A percentile compares a stretch with the other conserved stretches of the same genome.
Conservation (phyloP, 495 filamentous ascomycete species). For the Penicillium riverlandense region DNA sequence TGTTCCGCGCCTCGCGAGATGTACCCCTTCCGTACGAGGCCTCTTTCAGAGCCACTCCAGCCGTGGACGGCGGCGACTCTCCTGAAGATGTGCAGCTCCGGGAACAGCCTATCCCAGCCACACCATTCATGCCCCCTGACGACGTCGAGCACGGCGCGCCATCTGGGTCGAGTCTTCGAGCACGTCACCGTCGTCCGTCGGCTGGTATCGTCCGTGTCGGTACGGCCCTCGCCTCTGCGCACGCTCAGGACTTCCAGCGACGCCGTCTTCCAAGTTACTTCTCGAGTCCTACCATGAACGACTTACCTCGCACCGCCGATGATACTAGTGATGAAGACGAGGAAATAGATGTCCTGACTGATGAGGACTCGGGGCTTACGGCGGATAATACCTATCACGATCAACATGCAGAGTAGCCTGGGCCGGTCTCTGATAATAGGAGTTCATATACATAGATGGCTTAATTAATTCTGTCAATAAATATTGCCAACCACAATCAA, state of each 20-base stretch:
- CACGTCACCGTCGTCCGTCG: slow-evolving; percentile 19
- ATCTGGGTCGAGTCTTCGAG: slow-evolving; percentile 12
- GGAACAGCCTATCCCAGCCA: slow-evolving; percentile 1
- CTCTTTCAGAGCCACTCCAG: slow-evolving; percentile 17
- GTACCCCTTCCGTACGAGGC: slow-evolving; percentile 72
- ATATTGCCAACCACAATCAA: background rate
- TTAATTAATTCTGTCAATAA: slow-evolving; percentile 3
- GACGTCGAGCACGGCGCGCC: slow-evolving; percentile 28
- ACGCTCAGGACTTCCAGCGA: slow-evolving; percentile 83
- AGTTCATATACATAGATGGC: background rate
- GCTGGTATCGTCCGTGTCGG: slow-evolving; percentile 43
- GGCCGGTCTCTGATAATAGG: too few relatives aligned
- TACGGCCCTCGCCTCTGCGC: slow-evolving; percentile 61
- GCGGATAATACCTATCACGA: background rate
- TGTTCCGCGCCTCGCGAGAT: slow-evolving; percentile 77
- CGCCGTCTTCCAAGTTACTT: slow-evolving; percentile 44
- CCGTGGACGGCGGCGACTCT: slow-evolving; percentile 13
- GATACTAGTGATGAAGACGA: slow-evolving; percentile 35
- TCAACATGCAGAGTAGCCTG: slow-evolving; percentile 4
- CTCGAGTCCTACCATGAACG: slow-evolving; percentile 17
- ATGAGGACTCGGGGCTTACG: slow-evolving; percentile 12
- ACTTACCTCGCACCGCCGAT: slow-evolving; percentile 10
- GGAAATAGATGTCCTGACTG: slow-evolving; percentile 9
- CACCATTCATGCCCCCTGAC: slow-evolving; percentile 14
- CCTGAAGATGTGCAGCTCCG: slow-evolving; percentile 20